Evolutionary conservation across 2,329 filamentous ascomycete genomes (phyloP).

Genomic region (Diaporthe eres): DNA sequence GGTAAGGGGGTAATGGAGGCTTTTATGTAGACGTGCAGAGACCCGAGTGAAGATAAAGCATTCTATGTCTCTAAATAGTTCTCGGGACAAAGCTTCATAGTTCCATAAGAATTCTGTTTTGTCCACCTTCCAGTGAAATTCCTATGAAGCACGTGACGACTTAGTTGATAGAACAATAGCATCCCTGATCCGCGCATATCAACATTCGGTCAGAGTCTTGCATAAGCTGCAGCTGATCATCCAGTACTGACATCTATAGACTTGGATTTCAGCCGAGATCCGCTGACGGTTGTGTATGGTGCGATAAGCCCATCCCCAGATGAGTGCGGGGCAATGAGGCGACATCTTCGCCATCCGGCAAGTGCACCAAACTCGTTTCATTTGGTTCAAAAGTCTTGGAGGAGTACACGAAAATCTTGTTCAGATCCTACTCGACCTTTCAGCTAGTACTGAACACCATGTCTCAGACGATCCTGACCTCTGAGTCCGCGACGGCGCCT

Average conservation of each 20-base stretch:
- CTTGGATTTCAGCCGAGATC: not conserved
- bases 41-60: not conserved
- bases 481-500: conserved; percentile 12
- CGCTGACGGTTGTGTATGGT: not conserved
- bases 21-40: not conserved
- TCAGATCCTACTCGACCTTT: not conserved
- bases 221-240: not conserved
- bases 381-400: too few relatives aligned
- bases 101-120: not conserved
- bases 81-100: not conserved
- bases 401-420: not conserved
- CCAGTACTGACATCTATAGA: not conserved
- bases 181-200: not conserved
- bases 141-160: not conserved
- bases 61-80: not conserved
- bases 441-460: conserved; percentile 25
- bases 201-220: not conserved
- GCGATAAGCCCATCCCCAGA: not conserved
- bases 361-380: not conserved
- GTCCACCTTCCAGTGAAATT: not conserved
- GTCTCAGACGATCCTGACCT: conserved; percentile 36
- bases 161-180: not conserved
- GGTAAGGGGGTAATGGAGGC: not conserved
- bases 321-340: not conserved
- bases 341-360: not conserved